Base-by-base conservation (phyloP, 1,139 yeast species). In the Lodderomyces parapsilosis region DNA sequence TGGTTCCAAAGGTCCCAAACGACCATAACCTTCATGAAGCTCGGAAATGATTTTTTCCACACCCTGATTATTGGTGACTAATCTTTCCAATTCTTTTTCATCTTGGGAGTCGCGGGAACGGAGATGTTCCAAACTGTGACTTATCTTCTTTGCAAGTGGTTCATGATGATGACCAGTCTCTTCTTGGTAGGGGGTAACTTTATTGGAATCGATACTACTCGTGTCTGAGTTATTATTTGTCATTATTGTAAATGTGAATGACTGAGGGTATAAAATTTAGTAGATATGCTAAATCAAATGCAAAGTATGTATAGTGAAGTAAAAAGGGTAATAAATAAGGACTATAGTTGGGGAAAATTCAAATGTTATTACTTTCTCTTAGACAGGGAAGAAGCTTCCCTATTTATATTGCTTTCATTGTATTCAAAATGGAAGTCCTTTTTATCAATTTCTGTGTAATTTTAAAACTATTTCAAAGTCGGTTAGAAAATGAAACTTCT, bases 1-100 rank as follows among this genome's bases (percentile, higher is more conserved):
- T 45, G 74, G 72, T 60, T 78, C 83, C 40, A 77, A 57, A 2
- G 81, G 81, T 43, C 84, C 83, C 33, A 77, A 58, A 1, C 50
- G 54, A 43, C 82, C 83, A 10, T 71, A 71, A 28, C 71, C 65
- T 41, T 59, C 60, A 41, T 61, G 64, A 37, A 68, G 54, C 38
- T 56, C 58, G 19, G 60, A 53, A 15, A 68, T 55, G 9, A 74
- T 57, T 37, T 57, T 62, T 27, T 66, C 58, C 19, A 74, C 72
- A 40, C 68, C 70, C 9, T 58, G 56, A 42, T 65, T 61, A 44
- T 68, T 60, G 3, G 68, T 50, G 11, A 67, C 50, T 38, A 68
- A 48, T 43, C 54, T 56, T 40, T 60, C 52, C 25, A 69, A 51
- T 19, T 47, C 55, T 33, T 49, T 51, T 23, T 52, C 47, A 40